Evolutionary conservation across 352 stramenopile species (phyloP).

Genomic region (Paralagenidium karlingii): DNA sequence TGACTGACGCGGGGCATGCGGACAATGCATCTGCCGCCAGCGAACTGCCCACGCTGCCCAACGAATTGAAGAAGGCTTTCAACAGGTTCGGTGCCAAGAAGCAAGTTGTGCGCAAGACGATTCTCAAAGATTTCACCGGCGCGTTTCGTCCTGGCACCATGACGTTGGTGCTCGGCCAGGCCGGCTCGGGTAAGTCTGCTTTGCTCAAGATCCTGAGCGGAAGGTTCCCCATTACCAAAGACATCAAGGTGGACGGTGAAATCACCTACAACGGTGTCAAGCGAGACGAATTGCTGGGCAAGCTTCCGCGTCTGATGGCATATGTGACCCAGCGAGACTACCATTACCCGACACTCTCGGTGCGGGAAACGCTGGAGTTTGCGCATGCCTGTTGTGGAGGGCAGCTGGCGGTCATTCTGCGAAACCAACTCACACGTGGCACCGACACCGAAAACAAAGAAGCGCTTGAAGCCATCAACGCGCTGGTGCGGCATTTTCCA

Average conservation of each 20-base stretch:
- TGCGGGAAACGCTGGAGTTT: conserved; percentile 13
- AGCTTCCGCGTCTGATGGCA: conserved; percentile 22
- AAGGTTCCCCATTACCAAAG: conserved; percentile 25
- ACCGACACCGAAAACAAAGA: conserved; percentile 24
- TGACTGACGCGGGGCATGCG: conserved; percentile 5
- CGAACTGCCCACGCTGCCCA: conserved; percentile 23
- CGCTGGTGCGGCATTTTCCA: conserved; percentile 28
- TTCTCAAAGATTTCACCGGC: conserved; percentile 26
- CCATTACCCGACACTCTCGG: conserved; percentile 11
- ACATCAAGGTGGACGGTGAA: conserved; percentile 17
- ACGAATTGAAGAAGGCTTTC: conserved; percentile 12
- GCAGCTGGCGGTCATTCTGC: no score
- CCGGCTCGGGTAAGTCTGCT: conserved; percentile 19
- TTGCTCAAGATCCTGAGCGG: conserved; percentile 23
- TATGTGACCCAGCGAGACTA: conserved; percentile 9
- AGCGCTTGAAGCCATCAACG: conserved; percentile 16
- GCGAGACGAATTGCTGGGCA: conserved; percentile 12
- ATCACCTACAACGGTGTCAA: conserved; percentile 32
- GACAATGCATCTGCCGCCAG: conserved; percentile 4
- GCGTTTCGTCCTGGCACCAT: conserved; percentile 23
- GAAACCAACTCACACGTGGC: conserved; percentile 23
- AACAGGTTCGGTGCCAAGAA: conserved; percentile 18
- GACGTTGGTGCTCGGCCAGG: conserved; percentile 22
- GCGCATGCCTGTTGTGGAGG: conserved; percentile 8
- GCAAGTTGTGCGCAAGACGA: conserved; percentile 27